Conservation (phyloP, 2,329 filamentous ascomycete genomes). For the Myriosclerotinia curreyana region DNA sequence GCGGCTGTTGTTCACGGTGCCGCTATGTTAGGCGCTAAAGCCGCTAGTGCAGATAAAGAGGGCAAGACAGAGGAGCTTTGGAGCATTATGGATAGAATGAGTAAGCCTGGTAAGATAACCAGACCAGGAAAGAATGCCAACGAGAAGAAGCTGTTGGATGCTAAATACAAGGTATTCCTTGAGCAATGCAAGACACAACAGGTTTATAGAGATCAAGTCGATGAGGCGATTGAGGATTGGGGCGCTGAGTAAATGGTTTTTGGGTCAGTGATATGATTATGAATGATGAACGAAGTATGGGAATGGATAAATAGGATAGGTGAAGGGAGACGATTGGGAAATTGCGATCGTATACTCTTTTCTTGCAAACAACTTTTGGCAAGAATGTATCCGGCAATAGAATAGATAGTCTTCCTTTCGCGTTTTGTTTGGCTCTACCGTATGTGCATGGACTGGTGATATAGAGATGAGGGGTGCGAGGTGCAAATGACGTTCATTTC, state of each 20-base stretch:
- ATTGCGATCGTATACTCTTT: background rate
- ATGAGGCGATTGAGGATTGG: slow-evolving; percentile 55
- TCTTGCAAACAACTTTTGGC: background rate
- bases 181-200: slow-evolving; percentile 88
- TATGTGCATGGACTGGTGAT: background rate
- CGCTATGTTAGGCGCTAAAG: slow-evolving; percentile 96
- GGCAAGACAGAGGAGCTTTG: slow-evolving; percentile 84
- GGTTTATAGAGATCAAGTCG: slow-evolving; percentile 73
- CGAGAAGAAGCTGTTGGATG: slow-evolving; percentile 76
- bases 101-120: slow-evolving; percentile 84
- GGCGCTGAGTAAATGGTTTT: slow-evolving; percentile 3
- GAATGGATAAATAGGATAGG: background rate
- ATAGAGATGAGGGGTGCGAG: background rate
- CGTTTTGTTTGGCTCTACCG: too few species aligned
- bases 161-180: slow-evolving; percentile 94
- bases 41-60: slow-evolving; percentile 75
- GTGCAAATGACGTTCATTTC: too few species aligned
- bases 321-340: background rate
- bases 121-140: slow-evolving; percentile 67
- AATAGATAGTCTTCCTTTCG: background rate
- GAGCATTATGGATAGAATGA: slow-evolving; percentile 97
- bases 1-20: slow-evolving; percentile 97
- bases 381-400: background rate
- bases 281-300: slow-evolving; percentile 10
- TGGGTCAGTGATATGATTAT: background rate